Percentiles rank a stretch among this genome's conserved stretches.
These are phyloP conservation scores for Mycena galericulata DNA, from an alignment of 768 basidiomycete species.

Conservation along the genomic window DNA sequence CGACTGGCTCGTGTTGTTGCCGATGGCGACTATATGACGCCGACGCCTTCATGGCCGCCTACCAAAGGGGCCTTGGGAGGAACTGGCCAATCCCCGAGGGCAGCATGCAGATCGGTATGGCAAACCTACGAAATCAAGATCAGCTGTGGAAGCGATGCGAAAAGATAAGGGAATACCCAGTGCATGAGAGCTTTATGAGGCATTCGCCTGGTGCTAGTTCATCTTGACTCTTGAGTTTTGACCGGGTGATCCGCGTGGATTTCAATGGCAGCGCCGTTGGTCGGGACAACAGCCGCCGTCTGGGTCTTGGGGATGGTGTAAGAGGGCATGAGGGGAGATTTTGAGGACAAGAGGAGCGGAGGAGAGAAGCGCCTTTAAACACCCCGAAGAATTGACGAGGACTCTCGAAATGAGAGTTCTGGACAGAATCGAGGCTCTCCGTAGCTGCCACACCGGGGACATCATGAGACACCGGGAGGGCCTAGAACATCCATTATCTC, in stretches of 20 bases:
- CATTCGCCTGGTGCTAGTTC: slow-evolving; percentile 77
- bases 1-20: slow-evolving; percentile 64
- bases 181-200: slow-evolving; percentile 79
- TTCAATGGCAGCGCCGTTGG: slow-evolving; percentile 46
- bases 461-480: too few species aligned
- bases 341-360: too few species aligned
- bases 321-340: too few species aligned
- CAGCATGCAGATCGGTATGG: slow-evolving; percentile 84
- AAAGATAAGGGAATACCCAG: too few species aligned
- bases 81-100: slow-evolving; percentile 83
- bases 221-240: slow-evolving; percentile 57
- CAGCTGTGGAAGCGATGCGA: too few species aligned
- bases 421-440: too few species aligned
- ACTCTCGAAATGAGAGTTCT: too few species aligned
- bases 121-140: too few species aligned
- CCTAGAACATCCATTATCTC: too few species aligned
- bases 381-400: too few species aligned
- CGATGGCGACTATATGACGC: slow-evolving; percentile 85
- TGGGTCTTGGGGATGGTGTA: slow-evolving; percentile 53
- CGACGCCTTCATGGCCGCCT: slow-evolving; percentile 89
- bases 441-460: too few species aligned
- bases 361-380: too few species aligned
- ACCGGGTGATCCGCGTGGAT: slow-evolving; percentile 66
- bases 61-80: slow-evolving; percentile 71
- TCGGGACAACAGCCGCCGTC: slow-evolving; percentile 55